Conservation (phyloP, 768 basidiomycete genomes). For the Lactarius sp. region DNA sequence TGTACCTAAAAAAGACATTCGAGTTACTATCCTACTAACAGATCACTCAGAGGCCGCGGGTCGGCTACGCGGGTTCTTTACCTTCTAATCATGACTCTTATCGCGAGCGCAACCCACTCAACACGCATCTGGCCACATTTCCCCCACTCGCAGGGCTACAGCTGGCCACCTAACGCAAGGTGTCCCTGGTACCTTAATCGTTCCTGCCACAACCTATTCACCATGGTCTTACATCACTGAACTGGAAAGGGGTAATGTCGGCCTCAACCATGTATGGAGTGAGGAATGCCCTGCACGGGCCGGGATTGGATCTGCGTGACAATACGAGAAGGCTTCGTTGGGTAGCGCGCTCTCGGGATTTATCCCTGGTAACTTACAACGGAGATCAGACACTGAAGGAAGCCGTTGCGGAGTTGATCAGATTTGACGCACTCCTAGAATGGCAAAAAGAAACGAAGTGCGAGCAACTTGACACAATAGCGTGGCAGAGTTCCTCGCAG, state of each 20-base stretch:
- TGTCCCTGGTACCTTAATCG: neutral
- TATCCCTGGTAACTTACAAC: slow-evolving; percentile 5
- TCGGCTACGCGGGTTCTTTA: neutral
- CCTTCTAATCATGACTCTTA: neutral
- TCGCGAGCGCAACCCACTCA: neutral
- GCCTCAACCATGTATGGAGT: neutral
- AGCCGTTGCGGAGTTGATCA: neutral
- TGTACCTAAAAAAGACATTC: neutral
- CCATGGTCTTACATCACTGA: neutral
- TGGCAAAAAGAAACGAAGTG: neutral
- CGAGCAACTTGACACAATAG: neutral
- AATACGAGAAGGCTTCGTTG: neutral
- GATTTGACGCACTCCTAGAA: neutral
- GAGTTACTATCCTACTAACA: neutral
- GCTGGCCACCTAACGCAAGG: neutral
- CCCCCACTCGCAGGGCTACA: neutral
- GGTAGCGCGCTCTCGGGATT: neutral
- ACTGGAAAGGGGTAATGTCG: neutral
- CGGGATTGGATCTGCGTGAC: neutral
- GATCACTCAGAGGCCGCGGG: neutral
- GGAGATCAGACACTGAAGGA: neutral
- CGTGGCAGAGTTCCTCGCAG: neutral
- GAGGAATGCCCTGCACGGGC: neutral
- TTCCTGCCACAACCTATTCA: neutral
- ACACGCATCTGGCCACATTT: neutral